These are phyloP conservation scores for Clavariopsis aquatica DNA, from an alignment of 495 filamentous ascomycete genomes.

Conservation along the genomic window DNA sequence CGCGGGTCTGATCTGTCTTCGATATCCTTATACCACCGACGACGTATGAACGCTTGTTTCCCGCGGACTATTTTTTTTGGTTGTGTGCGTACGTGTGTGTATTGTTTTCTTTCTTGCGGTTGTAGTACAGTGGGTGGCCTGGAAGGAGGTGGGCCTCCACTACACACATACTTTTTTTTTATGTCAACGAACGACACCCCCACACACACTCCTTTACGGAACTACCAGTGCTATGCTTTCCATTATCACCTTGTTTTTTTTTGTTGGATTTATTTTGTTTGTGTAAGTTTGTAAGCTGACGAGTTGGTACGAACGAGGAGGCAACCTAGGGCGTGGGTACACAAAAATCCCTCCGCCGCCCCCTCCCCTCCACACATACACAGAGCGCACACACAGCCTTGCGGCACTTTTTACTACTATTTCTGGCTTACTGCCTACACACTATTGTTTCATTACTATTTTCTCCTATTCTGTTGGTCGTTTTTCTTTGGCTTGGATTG, in stretches of 20 bases:
- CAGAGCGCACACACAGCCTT: constrained; percentile 15
- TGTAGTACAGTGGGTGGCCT: background rate
- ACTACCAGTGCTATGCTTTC: background rate
- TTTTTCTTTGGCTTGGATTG: background rate
- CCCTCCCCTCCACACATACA: background rate
- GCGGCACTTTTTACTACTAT: background rate
- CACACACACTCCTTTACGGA: constrained; percentile 21
- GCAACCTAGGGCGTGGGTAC: background rate
- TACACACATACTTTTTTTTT: constrained; percentile 10
- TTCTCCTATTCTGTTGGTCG: background rate
- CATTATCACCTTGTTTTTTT: constrained; percentile 3
- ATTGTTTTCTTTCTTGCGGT: background rate
- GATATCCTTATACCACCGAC: constrained; percentile 29
- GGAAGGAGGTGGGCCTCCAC: background rate
- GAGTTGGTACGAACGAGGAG: constrained; percentile 13
- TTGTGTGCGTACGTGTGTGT: no score
- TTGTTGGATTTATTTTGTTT: constrained; percentile 12
- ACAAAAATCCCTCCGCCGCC: background rate
- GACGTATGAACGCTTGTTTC: constrained; percentile 15
- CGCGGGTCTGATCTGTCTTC: constrained; percentile 12
- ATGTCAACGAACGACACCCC: constrained; percentile 12
- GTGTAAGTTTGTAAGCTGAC: constrained; percentile 27
- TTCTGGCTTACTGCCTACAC: background rate
- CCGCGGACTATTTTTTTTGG: constrained; percentile 12
- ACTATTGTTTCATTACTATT: constrained; percentile 5